phyloP scores from a whole-genome alignment of 306 rosid species.

The Carpinus fangiana region DNA sequence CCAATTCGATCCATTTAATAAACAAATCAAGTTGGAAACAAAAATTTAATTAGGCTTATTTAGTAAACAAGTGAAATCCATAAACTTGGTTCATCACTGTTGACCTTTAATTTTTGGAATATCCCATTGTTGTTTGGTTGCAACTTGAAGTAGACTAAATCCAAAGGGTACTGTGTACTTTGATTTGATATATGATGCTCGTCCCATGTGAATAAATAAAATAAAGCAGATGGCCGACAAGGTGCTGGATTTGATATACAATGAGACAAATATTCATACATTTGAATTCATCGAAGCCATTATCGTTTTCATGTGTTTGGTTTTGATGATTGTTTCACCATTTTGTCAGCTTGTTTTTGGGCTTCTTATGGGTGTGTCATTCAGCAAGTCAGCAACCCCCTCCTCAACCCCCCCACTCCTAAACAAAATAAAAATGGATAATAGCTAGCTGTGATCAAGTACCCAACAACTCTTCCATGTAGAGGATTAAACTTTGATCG shows the following conservation, averaged over 20 bases:
- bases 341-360: slow-evolving; percentile 3
- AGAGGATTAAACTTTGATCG: neutral
- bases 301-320: neutral
- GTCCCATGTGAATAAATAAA: slow-evolving; percentile 11
- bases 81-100: neutral
- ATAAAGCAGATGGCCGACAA: slow-evolving; percentile 38
- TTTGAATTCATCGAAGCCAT: neutral
- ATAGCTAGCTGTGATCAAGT: neutral
- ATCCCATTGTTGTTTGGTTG: neutral
- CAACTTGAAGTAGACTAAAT: neutral
- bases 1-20: too few relatives aligned
- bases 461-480: too few relatives aligned
- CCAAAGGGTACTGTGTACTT: neutral
- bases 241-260: slow-evolving; percentile 12
- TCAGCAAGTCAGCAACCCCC: too few relatives aligned
- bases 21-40: too few relatives aligned
- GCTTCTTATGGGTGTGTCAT: neutral
- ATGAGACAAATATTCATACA: slow-evolving; percentile 1
- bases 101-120: neutral
- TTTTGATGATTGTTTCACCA: neutral
- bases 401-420: neutral
- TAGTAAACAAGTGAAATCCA: too few relatives aligned
- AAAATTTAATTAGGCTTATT: too few relatives aligned
- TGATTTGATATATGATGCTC: neutral
- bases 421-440: neutral